phyloP scores from a whole-genome alignment of 176 grass and related monocot species.

The Chrysopogon serrulatus region DNA sequence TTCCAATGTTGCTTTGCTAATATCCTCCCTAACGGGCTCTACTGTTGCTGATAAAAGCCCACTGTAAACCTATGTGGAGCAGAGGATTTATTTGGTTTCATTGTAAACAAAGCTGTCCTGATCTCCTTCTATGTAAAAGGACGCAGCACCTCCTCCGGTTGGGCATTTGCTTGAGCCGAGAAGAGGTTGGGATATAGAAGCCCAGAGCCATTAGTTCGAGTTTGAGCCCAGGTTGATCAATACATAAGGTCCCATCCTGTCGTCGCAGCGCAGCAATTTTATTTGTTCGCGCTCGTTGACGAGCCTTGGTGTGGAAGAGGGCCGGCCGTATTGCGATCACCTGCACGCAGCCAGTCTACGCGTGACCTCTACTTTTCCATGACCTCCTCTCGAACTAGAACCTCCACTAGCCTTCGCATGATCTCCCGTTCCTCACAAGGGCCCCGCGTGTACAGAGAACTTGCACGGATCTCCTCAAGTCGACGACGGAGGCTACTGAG shows the following conservation, averaged over 20 bases:
- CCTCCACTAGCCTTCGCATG: not conserved
- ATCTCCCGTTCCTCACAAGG: not conserved
- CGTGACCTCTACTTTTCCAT: not conserved
- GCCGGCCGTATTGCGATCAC: not conserved
- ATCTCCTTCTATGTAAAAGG: no score
- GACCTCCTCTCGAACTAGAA: not conserved
- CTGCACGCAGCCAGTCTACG: not conserved
- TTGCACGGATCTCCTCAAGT: fast-evolving
- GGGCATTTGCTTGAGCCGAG: no score
- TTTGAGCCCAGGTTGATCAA: no score
- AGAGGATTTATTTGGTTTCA: no score
- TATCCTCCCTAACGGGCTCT: no score
- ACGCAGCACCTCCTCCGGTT: no score
- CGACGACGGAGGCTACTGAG: not conserved
- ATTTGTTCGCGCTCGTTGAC: fast-evolving
- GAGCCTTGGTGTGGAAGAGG: not conserved
- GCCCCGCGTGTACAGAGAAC: not conserved
- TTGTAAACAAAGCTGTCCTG: no score
- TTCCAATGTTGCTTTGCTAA: no score
- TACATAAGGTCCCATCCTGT: not conserved
- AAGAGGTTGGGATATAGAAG: no score
- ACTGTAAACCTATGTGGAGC: no score
- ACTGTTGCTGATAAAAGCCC: no score
- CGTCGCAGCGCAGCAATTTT: not conserved
- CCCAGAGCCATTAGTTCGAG: no score